phyloP scores from a whole-genome alignment of 768 basidiomycete genomes.

The Amanita molliuscula region DNA sequence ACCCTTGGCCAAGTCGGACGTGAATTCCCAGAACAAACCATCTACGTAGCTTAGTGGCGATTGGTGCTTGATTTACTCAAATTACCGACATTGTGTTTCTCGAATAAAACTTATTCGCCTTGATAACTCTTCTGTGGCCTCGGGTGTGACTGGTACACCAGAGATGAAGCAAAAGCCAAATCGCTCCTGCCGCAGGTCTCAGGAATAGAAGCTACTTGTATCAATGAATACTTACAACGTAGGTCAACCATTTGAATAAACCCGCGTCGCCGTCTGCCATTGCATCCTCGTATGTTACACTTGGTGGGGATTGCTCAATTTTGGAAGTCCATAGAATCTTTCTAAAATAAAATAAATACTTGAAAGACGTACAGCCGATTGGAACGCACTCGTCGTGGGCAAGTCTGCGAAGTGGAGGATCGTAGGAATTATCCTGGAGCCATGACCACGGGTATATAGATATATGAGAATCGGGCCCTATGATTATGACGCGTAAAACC shows the following conservation, averaged over 20 bases:
- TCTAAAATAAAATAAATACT: slow-evolving; percentile 18
- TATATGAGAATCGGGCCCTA: slow-evolving; percentile 47
- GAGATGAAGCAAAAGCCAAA: slow-evolving; percentile 87
- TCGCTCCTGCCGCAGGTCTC: slow-evolving; percentile 39
- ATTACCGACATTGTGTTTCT: slow-evolving; percentile 51
- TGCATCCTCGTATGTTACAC: slow-evolving; percentile 58
- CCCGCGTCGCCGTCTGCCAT: slow-evolving; percentile 59
- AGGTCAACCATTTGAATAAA: slow-evolving; percentile 71
- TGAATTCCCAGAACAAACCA: slow-evolving; percentile 97
- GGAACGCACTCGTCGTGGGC: slow-evolving; percentile 30
- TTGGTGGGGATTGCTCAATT: slow-evolving; percentile 68
- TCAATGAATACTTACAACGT: slow-evolving; percentile 47
- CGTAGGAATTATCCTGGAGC: slow-evolving; percentile 71
- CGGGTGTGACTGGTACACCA: slow-evolving; percentile 69
- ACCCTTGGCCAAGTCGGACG: slow-evolving; percentile 79
- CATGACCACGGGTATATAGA: slow-evolving; percentile 86
- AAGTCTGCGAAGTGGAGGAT: slow-evolving; percentile 41
- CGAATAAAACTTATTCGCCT: slow-evolving; percentile 79
- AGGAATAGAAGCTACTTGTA: neutral
- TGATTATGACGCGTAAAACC: slow-evolving; percentile 20
- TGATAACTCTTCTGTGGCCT: slow-evolving; percentile 75
- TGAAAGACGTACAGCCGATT: neutral
- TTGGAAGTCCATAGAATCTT: slow-evolving; percentile 76
- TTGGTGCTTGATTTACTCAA: neutral
- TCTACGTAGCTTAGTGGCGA: slow-evolving; percentile 34